These are phyloP conservation scores for Umbilicus rupestris DNA, from an alignment of 164 flowering plant genomes.

Conservation along the genomic window DNA sequence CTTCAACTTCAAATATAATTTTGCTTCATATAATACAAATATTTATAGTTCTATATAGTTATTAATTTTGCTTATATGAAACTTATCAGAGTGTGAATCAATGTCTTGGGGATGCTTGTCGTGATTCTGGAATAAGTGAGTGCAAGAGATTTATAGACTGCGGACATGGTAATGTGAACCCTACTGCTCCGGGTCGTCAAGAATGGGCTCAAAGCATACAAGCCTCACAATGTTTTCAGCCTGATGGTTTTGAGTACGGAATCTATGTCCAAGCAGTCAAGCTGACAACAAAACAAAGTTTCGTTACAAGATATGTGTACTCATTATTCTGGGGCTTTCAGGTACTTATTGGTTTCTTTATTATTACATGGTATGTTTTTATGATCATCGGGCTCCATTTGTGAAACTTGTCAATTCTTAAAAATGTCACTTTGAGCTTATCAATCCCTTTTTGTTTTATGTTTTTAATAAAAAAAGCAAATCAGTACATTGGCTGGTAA, in stretches of 20 bases:
- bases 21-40: not conserved
- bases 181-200: not conserved
- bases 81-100: constrained; percentile 9
- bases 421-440: not conserved
- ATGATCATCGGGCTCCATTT: not conserved
- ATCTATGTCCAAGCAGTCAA: constrained; percentile 8
- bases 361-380: not conserved
- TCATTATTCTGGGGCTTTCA: constrained; percentile 11
- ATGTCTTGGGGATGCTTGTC: constrained; percentile 9
- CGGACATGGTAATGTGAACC: constrained; percentile 1
- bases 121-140: not conserved
- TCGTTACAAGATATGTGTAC: constrained; percentile 5
- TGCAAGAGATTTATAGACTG: constrained; percentile 5
- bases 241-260: constrained; percentile 8
- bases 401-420: not conserved
- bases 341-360: not conserved
- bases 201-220: not conserved
- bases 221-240: not conserved
- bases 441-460: not conserved
- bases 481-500: constrained; percentile 89
- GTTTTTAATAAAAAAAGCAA: constrained; percentile 39
- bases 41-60: not conserved
- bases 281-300: not conserved
- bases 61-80: not conserved
- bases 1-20: not conserved